Base-by-base conservation (phyloP, 1,284 basidiomycete genomes). In the Puccinia triticina region DNA sequence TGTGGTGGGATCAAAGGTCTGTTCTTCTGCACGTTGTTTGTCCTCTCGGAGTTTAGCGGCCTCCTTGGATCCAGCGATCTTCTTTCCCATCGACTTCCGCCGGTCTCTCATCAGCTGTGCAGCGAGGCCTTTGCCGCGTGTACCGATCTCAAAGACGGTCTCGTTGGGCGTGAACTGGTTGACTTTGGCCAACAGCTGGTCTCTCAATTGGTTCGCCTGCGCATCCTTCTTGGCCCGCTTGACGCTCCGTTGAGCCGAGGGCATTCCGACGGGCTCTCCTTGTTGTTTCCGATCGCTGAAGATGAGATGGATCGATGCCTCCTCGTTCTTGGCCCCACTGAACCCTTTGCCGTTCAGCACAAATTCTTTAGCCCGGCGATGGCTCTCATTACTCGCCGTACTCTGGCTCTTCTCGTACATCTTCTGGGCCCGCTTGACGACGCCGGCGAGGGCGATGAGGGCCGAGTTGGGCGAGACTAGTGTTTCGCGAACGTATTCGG, bases 401-500 rank as follows among this genome's bases (percentile, higher is more conserved):
- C 92, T 92, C 86, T 94, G 92, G 83, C 94, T 95, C 43, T 95
- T 92, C 86, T 97, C 95, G 87, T 97, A 99, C 93, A 98, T 94
- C 10, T 90, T 89, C 84, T 98, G 95, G 0, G 96, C 96, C 76
- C 94, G 91, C 82, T 90, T 89, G 91, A 97, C 96, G 77, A 99
- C 94, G 12, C 91, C 91, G n/a, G 92, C 90, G 32, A 98, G 88
- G n/a, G 90, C 89, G 2, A 90, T 88, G 23, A 98, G 89, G 50
- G 91, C 90, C 83, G 92, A 90, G 71, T 93, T 91, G 46, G 89
- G 87, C 53, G 91, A 90, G 32, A 87, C 85, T 72, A 96, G 90
- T 48, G 93, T 88, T 14, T 90, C 90, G 77, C 90, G 89, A 82
- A 96, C 89, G 86, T 93, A 94, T 86, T 97, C 96, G 57, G 93